These are phyloP conservation scores for Albatrellus ellisii DNA, from an alignment of 768 basidiomycete species.

Conservation along the genomic window DNA sequence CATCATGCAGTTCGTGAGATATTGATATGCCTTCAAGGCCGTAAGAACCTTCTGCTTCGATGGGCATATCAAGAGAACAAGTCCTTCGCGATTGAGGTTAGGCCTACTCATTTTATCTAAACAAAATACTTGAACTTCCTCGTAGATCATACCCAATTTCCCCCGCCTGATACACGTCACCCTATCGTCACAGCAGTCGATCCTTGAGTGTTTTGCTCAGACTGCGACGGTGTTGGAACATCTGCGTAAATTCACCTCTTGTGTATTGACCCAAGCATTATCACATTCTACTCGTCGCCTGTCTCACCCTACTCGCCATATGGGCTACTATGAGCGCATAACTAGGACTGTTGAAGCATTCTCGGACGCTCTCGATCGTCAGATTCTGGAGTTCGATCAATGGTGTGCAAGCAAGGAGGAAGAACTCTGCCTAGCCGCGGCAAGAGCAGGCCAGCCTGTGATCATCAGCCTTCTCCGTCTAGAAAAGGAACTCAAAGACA, in stretches of 20 bases:
- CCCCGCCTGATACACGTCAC: constrained; percentile 59
- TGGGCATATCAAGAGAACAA: constrained; percentile 18
- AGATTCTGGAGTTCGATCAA: constrained; percentile 41
- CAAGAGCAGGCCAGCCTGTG: constrained; percentile 29
- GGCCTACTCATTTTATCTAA: constrained; percentile 11
- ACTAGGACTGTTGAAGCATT: constrained; percentile 84
- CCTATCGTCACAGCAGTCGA: constrained; percentile 50
- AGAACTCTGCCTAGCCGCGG: constrained; percentile 44
- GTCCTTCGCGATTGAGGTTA: constrained; percentile 21
- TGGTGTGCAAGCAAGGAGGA: constrained; percentile 69
- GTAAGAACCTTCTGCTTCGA: constrained; percentile 41
- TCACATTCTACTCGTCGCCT: constrained; percentile 7
- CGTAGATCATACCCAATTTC: constrained; percentile 34
- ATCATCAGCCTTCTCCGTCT: constrained; percentile 56
- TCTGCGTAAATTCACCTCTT: constrained; percentile 46
- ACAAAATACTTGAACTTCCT: background rate
- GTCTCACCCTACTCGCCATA: constrained; percentile 26
- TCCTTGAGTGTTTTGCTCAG: constrained; percentile 43
- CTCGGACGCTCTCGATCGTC: constrained; percentile 54
- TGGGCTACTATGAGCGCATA: no score
- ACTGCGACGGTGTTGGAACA: constrained; percentile 47
- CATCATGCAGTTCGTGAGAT: constrained; percentile 68
- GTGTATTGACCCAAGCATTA: constrained; percentile 27
- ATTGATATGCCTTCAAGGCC: constrained; percentile 64
- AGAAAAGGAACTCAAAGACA: constrained; percentile 43